Evolutionary conservation across 352 stramenopile species (phyloP).

Genomic region (Globisporangium abappressorium): DNA sequence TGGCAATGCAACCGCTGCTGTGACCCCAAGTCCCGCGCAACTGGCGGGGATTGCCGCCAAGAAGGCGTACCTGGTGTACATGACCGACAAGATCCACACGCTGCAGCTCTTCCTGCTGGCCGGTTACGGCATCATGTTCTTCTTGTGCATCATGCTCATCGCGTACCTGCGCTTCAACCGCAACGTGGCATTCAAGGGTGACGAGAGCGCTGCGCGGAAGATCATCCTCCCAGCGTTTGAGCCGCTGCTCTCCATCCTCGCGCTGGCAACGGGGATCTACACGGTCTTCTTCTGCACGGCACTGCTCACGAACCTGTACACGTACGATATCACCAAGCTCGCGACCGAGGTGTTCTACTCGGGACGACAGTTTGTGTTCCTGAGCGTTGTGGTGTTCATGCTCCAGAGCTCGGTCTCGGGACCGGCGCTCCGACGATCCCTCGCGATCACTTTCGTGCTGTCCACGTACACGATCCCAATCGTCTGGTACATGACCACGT

Average conservation of each 20-base stretch:
- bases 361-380: constrained; percentile 57
- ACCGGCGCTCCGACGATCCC: constrained; percentile 37
- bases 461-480: constrained; percentile 47
- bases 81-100: constrained; percentile 39
- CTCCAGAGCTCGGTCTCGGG: constrained; percentile 56
- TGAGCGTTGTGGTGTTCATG: constrained; percentile 64
- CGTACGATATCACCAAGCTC: constrained; percentile 47
- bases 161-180: constrained; percentile 49
- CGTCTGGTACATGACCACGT: constrained; percentile 34
- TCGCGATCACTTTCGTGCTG: constrained; percentile 42
- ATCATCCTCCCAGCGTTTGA: constrained; percentile 64
- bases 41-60: constrained; percentile 23
- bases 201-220: constrained; percentile 43
- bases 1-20: neutral
- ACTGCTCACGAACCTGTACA: constrained; percentile 40
- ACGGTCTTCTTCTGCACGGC: constrained; percentile 44
- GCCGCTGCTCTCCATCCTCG: constrained; percentile 49
- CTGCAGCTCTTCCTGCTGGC: constrained; percentile 55
- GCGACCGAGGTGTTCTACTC: constrained; percentile 58
- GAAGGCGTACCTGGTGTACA: constrained; percentile 33
- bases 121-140: constrained; percentile 59
- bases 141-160: constrained; percentile 40
- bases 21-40: constrained; percentile 32
- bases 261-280: constrained; percentile 40
- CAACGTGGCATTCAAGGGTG: constrained; percentile 39